Evolutionary conservation across 2,329 filamentous ascomycete species (phyloP), one percentile per base, ranked within the genome.

Genomic region (Dothiorella sarmentorum): DNA sequence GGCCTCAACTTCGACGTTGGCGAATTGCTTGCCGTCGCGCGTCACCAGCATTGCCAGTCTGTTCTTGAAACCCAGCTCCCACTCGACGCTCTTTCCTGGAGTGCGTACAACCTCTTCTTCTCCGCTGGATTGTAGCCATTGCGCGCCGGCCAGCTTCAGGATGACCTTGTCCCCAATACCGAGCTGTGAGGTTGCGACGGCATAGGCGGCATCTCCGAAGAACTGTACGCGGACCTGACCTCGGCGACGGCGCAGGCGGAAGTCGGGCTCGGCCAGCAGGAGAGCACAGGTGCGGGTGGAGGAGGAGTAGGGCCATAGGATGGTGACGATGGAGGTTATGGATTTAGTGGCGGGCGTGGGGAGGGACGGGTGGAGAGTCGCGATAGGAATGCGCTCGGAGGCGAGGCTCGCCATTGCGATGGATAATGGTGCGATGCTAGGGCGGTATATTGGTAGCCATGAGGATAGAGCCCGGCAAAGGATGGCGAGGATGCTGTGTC

Each of bases 271-370:
- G 44, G 89, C 89, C 31, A 97, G 82, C 18, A 95, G 82, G 52
- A 97, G 86, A 24, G 90, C 87, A 64, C 91, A 82, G 37, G 85
- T 85, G 56, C 82, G 83, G 27, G 83, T 88, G 24, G 90, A 85
- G 20, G 88, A 88, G 63, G 89, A 96, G 73, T 90, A 97, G 0
- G 93, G 93, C 92, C 93, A 97, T 60, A 90, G 86, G 33, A 97
- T 84, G 7, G 91, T 93, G 20, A 97, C 84, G 15, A 89, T 79
- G 37, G 89, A 91, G 60, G 84, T 81, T 29, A 96, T 69, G 18
- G 69, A 66, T 63, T 69, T 69, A 17, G 68, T 67, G 18, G 69
- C 66, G 56, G 63, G 64, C 13, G 60, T 63, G 26, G 67, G 61
- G 17, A 71, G 67, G 56, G 68, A 63, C 38, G 71, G 72, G 31